A percentile compares a stretch with the other conserved stretches of the same genome.
Evolutionary conservation across 441 rosid genomes (phyloP).

Genomic region (Cnidoscolus chayamansa): DNA sequence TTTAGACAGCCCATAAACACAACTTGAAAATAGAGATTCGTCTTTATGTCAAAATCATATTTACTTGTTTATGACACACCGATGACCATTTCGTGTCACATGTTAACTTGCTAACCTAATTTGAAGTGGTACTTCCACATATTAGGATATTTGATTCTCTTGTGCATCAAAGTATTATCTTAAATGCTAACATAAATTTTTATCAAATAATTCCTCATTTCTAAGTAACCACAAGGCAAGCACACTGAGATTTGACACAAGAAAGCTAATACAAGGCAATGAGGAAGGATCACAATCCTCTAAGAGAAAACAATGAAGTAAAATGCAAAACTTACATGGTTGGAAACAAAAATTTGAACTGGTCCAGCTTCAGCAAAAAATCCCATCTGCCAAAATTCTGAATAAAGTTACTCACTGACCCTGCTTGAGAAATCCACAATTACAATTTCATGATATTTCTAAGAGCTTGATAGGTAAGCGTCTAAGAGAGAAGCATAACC

Average conservation of each 20-base stretch:
- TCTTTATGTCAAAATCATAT: too few relatives aligned
- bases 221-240: not conserved
- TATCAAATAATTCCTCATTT: not conserved
- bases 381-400: slow-evolving; percentile 61
- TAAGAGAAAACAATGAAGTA: slow-evolving; percentile 32
- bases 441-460: not conserved
- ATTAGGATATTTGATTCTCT: not conserved
- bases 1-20: too few relatives aligned
- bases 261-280: not conserved
- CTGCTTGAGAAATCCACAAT: not conserved
- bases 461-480: not conserved
- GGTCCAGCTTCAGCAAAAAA: slow-evolving; percentile 95
- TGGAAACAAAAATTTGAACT: slow-evolving; percentile 90
- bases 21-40: too few relatives aligned
- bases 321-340: slow-evolving; percentile 54
- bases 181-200: not conserved
- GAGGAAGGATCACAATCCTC: not conserved
- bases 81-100: too few relatives aligned
- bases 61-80: too few relatives aligned
- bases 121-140: not conserved
- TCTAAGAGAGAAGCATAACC: slow-evolving; percentile 31
- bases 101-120: too few relatives aligned
- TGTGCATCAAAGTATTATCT: not conserved
- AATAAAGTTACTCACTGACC: not conserved
- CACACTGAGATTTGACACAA: too few relatives aligned